Percentiles rank a stretch among this genome's conserved stretches.
Conservation (phyloP, 1,139 yeast species). For the Zygosaccharomyces pseudobailii region DNA sequence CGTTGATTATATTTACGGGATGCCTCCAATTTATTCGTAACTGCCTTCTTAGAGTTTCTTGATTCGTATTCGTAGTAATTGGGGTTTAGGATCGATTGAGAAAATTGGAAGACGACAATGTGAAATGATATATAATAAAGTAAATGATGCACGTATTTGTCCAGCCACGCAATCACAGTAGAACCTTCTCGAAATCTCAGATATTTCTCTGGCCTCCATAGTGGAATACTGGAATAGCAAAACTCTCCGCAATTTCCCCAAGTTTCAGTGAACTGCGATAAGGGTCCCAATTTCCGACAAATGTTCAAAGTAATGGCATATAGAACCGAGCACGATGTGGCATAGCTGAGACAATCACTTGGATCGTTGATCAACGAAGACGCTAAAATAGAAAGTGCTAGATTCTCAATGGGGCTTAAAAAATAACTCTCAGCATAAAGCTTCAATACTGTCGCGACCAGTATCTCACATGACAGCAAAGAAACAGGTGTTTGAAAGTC, state of each 20-base stretch:
- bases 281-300: constrained; percentile 7
- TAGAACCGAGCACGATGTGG: constrained; percentile 27
- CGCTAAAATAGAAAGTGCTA: constrained; percentile 29
- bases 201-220: neutral
- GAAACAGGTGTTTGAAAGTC: constrained; percentile 7
- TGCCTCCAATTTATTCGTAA: neutral
- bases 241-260: constrained; percentile 1
- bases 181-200: neutral
- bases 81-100: constrained; percentile 12
- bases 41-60: constrained; percentile 5
- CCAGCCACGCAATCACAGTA: constrained; percentile 8
- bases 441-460: constrained; percentile 22
- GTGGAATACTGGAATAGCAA: constrained; percentile 1
- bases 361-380: constrained; percentile 32
- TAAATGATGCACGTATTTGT: constrained; percentile 12
- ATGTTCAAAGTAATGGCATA: constrained; percentile 24
- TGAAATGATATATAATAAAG: constrained; percentile 24
- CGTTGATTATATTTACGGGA: constrained; percentile 8
- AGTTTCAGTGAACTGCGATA: constrained; percentile 3
- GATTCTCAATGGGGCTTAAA: constrained; percentile 23
- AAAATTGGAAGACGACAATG: constrained; percentile 22
- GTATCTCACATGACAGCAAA: constrained; percentile 15
- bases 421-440: constrained; percentile 23
- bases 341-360: constrained; percentile 25
- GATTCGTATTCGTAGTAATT: constrained; percentile 8